phyloP scores from a whole-genome alignment of 164 flowering plant genomes.

The Magnolia sinica region DNA sequence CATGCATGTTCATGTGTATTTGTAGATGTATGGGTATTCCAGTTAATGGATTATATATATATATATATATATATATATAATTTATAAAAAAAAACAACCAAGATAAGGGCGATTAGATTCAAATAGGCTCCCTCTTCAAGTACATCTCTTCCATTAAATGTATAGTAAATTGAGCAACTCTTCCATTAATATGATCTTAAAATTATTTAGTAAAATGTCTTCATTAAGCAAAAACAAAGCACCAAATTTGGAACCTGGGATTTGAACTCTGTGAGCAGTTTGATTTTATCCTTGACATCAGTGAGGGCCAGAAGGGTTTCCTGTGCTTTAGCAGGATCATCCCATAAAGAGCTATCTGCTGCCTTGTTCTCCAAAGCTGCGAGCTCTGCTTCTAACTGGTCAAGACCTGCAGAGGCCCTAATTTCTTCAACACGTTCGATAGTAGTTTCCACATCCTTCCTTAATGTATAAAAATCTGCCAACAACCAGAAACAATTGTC shows the following conservation, averaged over 20 bases:
- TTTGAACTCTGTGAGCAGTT: slow-evolving; percentile 70
- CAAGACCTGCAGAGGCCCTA: slow-evolving; percentile 61
- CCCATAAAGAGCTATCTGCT: slow-evolving; percentile 86
- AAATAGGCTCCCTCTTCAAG: not conserved
- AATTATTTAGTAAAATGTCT: not conserved
- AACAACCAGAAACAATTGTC: not conserved
- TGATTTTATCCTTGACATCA: slow-evolving; percentile 78
- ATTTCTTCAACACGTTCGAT: slow-evolving; percentile 74
- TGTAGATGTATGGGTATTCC: not conserved
- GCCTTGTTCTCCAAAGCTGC: slow-evolving; percentile 60
- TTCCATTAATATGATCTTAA: not conserved
- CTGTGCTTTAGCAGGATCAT: slow-evolving; percentile 82
- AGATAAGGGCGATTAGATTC: not conserved
- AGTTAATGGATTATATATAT: not conserved
- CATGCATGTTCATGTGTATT: not conserved
- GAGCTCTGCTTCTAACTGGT: slow-evolving; percentile 59
- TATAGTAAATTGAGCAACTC: not conserved
- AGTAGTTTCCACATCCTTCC: slow-evolving; percentile 73
- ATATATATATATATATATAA: no score
- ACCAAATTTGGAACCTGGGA: slow-evolving; percentile 47
- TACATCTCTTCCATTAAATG: not conserved
- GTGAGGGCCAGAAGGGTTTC: slow-evolving; percentile 72
- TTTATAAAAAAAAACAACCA: not conserved
- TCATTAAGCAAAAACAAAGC: not conserved
- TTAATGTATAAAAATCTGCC: slow-evolving; percentile 79